Base-by-base conservation (phyloP, 225 moss, liverwort and hornwort genomes). In the Sphagnum tenellum region DNA sequence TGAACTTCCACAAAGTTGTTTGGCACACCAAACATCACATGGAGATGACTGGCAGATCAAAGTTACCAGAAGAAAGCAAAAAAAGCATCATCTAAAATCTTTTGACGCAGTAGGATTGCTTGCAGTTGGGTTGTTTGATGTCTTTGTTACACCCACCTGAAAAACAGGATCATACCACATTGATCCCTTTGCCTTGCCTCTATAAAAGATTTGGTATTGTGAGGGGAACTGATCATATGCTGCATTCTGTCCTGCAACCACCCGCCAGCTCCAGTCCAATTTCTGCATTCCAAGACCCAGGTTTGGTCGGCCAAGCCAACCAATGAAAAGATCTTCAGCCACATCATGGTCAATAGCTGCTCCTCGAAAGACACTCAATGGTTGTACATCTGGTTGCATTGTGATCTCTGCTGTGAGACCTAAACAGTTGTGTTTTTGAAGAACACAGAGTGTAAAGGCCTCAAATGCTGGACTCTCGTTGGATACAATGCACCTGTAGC, bases 121-220 rank as follows among this genome's bases (percentile, higher is more conserved):
- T n/a, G 57, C 57, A 5, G 3, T 29, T 0, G 29, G 29, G 29
- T 29, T 29, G 29, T 29, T 29, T 29, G 29, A 29, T 29, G 29
- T 29, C 29, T 29, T 29, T 29, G 77, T 49, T 13, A 78, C 78
- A 2, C 61, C 63, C 56, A 90, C 94, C 75, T 89, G 89, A 64
- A 94, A 94, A 49, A 94, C 85, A 47, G 94, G 94, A 64, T 94
- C 91, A 66, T 94, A 94, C 94, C 94, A 94, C 75, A 94, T 44
- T 1, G 87, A 81, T 5, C 80, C 79, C 56, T 71, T 83, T 14
- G 81, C 82, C 71, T 81, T 85, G 12, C 94, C 94, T 61, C 81
- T 82, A 51, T 85, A 94, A 67, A 91, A 94, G 50, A 94, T 62
- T 78, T 94, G 94, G 64, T 71, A 83, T 66, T 94, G 94, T 55